Evolutionary conservation across 1,284 basidiomycete genomes (phyloP).

Genomic region (Meira nashicola): DNA sequence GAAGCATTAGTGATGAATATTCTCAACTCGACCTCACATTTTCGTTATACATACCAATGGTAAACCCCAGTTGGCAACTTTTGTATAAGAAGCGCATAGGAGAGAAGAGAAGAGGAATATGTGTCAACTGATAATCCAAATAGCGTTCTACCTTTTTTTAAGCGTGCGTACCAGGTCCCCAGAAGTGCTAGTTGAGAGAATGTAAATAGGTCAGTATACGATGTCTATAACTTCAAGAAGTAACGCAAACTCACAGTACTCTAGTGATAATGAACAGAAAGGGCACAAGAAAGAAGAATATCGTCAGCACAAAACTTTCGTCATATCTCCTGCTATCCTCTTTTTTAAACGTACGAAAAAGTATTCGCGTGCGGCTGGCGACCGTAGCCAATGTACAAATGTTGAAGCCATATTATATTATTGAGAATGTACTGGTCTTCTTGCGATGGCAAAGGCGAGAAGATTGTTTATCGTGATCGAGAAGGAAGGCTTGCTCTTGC

Average conservation of each 20-base stretch:
- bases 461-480: too few species aligned
- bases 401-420: slow-evolving; percentile 36
- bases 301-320: not conserved
- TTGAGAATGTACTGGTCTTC: not conserved
- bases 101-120: not conserved
- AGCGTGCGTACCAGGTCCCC: slow-evolving; percentile 36
- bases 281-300: not conserved
- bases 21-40: not conserved
- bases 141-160: not conserved
- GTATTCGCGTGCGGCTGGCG: slow-evolving; percentile 49
- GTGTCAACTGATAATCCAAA: not conserved
- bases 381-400: slow-evolving; percentile 46
- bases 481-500: too few species aligned
- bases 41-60: slow-evolving; percentile 21
- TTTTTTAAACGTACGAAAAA: slow-evolving; percentile 41
- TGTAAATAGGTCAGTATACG: not conserved
- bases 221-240: too few species aligned
- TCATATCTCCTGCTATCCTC: not conserved
- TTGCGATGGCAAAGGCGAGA: too few species aligned
- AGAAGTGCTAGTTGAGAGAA: slow-evolving; percentile 47
- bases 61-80: slow-evolving; percentile 49
- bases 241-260: slow-evolving; percentile 2
- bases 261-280: not conserved
- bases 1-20: not conserved
- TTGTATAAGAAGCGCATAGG: not conserved